A percentile compares a stretch with the other conserved stretches of the same genome.
These are phyloP conservation scores for Populus hybrid DNA, from an alignment of 441 rosid species.

Conservation along the genomic window DNA sequence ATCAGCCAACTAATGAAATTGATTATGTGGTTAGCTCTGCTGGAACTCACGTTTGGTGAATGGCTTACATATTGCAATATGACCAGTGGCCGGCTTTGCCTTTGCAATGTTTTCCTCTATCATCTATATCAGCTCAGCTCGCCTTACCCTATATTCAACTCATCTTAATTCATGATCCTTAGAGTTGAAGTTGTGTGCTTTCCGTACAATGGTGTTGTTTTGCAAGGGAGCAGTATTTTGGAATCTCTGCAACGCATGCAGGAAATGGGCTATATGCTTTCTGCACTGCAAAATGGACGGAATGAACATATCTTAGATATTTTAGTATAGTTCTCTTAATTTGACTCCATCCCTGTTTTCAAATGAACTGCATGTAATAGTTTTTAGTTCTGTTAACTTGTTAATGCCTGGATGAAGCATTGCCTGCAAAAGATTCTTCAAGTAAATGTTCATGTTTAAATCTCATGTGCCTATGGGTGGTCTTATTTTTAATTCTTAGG, in stretches of 20 bases:
- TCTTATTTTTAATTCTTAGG: too few relatives aligned
- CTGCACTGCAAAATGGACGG: slow-evolving; percentile 22
- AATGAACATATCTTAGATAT: neutral
- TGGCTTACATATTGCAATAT: too few relatives aligned
- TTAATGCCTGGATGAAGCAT: too few relatives aligned
- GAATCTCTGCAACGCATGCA: slow-evolving; percentile 32
- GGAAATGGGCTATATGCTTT: slow-evolving; percentile 29
- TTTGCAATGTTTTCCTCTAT: neutral
- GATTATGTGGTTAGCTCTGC: too few relatives aligned
- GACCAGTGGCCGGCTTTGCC: neutral
- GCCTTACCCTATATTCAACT: neutral
- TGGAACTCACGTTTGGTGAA: too few relatives aligned
- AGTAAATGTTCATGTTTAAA: too few relatives aligned
- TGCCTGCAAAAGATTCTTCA: too few relatives aligned
- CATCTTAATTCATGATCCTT: neutral
- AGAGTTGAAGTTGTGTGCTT: neutral
- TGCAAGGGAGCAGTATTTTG: slow-evolving; percentile 21
- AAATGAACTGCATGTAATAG: too few relatives aligned
- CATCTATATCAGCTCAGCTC: neutral
- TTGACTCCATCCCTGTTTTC: too few relatives aligned
- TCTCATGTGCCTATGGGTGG: too few relatives aligned
- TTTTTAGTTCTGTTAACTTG: too few relatives aligned
- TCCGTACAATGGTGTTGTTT: slow-evolving; percentile 21
- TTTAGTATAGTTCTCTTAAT: too few relatives aligned
- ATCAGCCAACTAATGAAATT: neutral